Conservation (phyloP, 116 monocot genomes). For the Cymodocea nodosa region DNA sequence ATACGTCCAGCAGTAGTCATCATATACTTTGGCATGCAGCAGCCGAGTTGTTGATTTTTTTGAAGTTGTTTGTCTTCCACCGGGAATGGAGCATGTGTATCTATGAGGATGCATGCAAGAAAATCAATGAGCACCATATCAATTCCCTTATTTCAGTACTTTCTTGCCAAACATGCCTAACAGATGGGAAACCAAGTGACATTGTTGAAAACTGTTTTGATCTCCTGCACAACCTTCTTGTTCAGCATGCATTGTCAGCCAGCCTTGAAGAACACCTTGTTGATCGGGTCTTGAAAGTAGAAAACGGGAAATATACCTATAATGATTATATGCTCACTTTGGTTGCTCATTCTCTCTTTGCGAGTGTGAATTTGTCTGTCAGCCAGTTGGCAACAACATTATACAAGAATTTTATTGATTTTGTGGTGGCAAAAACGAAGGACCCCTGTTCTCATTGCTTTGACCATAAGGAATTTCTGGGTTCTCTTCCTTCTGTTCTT, state of each 20-base stretch:
- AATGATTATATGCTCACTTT: conserved; percentile 60
- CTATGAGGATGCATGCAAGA: conserved; percentile 60
- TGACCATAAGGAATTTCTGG: conserved; percentile 33
- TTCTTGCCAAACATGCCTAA: conserved; percentile 22
- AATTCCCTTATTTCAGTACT: conserved; percentile 50
- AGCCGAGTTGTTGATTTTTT: conserved; percentile 49
- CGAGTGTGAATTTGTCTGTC: conserved; percentile 17
- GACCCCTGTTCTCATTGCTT: conserved; percentile 15
- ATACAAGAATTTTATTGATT: conserved; percentile 36
- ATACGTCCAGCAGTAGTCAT: conserved; percentile 15
- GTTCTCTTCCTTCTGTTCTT: conserved; percentile 54
- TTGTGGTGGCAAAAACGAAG: conserved; percentile 37
- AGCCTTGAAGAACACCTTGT: conserved; percentile 49
- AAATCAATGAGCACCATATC: conserved; percentile 43
- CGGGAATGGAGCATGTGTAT: conserved; percentile 38
- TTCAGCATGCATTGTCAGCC: conserved; percentile 28
- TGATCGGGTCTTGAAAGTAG: conserved; percentile 59
- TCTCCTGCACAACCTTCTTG: conserved; percentile 56
- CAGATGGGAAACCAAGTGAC: conserved; percentile 31
- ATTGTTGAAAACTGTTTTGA: conserved; percentile 65
- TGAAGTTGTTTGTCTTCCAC: conserved; percentile 58
- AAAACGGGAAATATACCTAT: conserved; percentile 54
- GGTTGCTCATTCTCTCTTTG: conserved; percentile 52
- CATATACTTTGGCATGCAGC: conserved; percentile 45
- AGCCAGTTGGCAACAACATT: conserved; percentile 31